Base-by-base conservation (phyloP, 495 filamentous ascomycete genomes). In the Penicillium desertorum region DNA sequence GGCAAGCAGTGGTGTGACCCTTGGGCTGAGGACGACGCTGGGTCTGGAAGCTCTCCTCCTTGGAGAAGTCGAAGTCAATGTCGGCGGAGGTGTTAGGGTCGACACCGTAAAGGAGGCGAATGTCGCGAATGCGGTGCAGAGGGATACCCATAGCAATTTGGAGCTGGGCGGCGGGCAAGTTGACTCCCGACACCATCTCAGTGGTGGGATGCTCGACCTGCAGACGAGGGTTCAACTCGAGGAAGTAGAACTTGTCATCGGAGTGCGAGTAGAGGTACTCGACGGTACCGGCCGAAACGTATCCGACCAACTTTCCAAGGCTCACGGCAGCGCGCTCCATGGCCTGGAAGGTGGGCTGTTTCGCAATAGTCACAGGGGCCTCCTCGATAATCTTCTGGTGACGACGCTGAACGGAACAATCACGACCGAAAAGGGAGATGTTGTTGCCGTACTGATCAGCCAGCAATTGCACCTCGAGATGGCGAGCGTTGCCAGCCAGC, bases 381-480 rank as follows among this genome's bases (percentile, higher is more conserved):
- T 99, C 94, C 75, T 99, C 94, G 62, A 99, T 99, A 73, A 99
- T 99, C 80, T 99, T 99, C 76, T 99, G 94, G 78, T 99, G 94
- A 76, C 94, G 83, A 74, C 94, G 88, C 77, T 99, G 94, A 2
- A 99, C 94, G 59, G 94, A 99, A 74, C 94, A 99, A 78, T 99
- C 94, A 86, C 94, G 86, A 62, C 94, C 94, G 64, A 98, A 98
- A 22, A 99, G 83, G 4, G 94, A 99, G 66, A 99, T 96, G 74
- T 98, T 98, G 82, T 99, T 97, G 56, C 95, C 95, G 72, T 99
- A 99, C 82, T 99, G 89, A 79, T 99, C 94, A 51, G 94, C 94
- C 37, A 99, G 80, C 64, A 99, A 76, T 75, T 99, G 94, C 42
- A 99, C 94, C 74, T 99, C 94, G 78, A 99, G 80, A 82, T 99